Evolutionary conservation across 2,329 filamentous ascomycete species (phyloP).

Genomic region (Diplodia intermedia): DNA sequence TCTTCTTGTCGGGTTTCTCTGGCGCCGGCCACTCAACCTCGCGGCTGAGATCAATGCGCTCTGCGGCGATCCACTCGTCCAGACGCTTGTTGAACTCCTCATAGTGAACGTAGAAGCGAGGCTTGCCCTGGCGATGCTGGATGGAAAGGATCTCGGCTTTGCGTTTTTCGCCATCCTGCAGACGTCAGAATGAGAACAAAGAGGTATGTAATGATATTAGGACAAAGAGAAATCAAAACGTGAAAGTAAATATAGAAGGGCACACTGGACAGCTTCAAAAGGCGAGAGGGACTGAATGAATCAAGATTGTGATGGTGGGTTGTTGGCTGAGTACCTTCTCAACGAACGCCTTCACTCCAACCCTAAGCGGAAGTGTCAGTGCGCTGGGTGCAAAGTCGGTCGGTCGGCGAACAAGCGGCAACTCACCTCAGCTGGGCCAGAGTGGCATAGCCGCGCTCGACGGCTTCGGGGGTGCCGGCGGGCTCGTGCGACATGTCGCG

Average conservation of each 20-base stretch:
- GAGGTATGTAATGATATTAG: not conserved
- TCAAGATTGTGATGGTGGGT: constrained; percentile 35
- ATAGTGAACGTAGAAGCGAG: constrained; percentile 95
- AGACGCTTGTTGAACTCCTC: constrained; percentile 95
- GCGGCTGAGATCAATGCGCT: constrained; percentile 82
- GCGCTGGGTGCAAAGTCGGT: not conserved
- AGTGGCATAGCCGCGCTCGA: constrained; percentile 82
- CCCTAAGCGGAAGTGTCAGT: constrained; percentile 52
- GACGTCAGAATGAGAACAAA: constrained; percentile 20
- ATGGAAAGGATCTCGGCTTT: constrained; percentile 98
- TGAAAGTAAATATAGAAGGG: not conserved
- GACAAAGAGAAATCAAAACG: not conserved
- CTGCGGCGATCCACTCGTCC: constrained; percentile 85
- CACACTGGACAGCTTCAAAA: constrained; percentile 13
- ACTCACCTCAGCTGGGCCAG: constrained; percentile 79
- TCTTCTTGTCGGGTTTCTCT: constrained; percentile 87
- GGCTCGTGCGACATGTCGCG: constrained; percentile 62
- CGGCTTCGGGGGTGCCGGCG: constrained; percentile 62
- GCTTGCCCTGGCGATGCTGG: constrained; percentile 83
- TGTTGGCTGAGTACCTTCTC: constrained; percentile 65
- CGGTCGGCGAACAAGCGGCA: constrained; percentile 34
- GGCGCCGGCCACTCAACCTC: constrained; percentile 97
- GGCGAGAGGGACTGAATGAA: constrained; percentile 32
- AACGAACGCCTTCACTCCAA: constrained; percentile 71
- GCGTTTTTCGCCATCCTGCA: constrained; percentile 77